These are phyloP conservation scores for Nicotiana noctiflora DNA, from an alignment of 257 asterid genomes.

Conservation along the genomic window DNA sequence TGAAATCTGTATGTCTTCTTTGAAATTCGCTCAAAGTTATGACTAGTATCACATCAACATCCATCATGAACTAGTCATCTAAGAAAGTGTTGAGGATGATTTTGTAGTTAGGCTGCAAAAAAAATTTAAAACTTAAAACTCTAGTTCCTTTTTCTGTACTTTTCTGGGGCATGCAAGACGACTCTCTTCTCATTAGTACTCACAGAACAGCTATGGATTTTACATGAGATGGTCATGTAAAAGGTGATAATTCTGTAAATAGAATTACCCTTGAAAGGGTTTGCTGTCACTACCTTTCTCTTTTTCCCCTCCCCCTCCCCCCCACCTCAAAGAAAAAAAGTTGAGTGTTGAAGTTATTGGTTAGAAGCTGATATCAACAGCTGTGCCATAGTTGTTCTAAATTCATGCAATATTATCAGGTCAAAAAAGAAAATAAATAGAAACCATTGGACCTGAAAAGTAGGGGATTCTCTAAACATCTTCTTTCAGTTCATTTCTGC, in stretches of 20 bases:
- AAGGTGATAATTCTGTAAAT: neutral
- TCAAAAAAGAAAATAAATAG: neutral
- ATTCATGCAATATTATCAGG: neutral
- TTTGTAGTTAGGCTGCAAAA: neutral
- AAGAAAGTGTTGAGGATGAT: neutral
- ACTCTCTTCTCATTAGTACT: neutral
- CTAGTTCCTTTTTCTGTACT: neutral
- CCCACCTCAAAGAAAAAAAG: neutral
- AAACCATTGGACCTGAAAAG: neutral
- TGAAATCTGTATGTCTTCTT: neutral
- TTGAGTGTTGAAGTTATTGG: neutral
- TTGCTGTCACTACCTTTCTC: neutral
- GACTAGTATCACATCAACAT: neutral
- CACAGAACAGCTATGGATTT: neutral
- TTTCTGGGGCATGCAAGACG: neutral
- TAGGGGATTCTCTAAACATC: neutral
- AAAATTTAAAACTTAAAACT: neutral
- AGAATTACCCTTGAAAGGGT: neutral
- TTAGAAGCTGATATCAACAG: neutral
- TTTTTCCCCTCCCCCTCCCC: neutral
- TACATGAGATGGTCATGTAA: neutral
- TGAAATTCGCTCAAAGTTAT: neutral
- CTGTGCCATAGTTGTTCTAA: neutral
- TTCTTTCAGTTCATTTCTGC: neutral
- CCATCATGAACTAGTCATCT: neutral